Conservation (phyloP, 225 moss, liverwort and hornwort genomes). For the Sphagnum tenellum region DNA sequence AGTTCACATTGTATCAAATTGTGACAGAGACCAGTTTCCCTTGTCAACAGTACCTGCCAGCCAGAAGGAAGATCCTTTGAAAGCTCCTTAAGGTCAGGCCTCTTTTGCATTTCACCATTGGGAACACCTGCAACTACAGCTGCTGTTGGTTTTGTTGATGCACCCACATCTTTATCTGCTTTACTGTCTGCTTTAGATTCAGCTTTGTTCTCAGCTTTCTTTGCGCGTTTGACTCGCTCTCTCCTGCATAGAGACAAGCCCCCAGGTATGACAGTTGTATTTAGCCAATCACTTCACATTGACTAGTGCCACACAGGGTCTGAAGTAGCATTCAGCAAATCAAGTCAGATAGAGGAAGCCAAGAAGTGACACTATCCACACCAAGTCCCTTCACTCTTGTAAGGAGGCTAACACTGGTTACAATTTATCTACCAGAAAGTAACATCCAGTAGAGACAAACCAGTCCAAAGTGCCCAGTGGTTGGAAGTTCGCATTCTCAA, state of each 20-base stretch:
- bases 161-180: constrained; percentile 14
- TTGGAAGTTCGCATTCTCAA: constrained; percentile 68
- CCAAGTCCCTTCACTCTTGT: too few species aligned
- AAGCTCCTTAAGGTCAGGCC: constrained; percentile 46
- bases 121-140: constrained; percentile 11
- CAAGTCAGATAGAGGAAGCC: neutral
- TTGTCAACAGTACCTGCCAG: constrained; percentile 40
- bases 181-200: constrained; percentile 42
- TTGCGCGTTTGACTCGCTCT: constrained; percentile 55
- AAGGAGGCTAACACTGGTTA: too few species aligned
- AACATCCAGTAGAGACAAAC: constrained; percentile 1
- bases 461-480: constrained; percentile 61
- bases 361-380: too few species aligned
- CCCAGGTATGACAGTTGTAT: neutral
- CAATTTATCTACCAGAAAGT: too few species aligned
- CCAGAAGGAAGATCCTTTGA: constrained; percentile 39
- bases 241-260: constrained; percentile 24
- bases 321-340: neutral
- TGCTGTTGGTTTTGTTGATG: constrained; percentile 19
- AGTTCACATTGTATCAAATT: too few species aligned
- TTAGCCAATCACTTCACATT: too few species aligned
- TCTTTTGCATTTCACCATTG: constrained; percentile 26
- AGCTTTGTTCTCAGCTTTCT: constrained; percentile 43
- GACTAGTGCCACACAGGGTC: neutral
- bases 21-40: too few species aligned